Evolutionary conservation across 208 protist genomes (phyloP).

Genomic region (Phytomonas sp.): DNA sequence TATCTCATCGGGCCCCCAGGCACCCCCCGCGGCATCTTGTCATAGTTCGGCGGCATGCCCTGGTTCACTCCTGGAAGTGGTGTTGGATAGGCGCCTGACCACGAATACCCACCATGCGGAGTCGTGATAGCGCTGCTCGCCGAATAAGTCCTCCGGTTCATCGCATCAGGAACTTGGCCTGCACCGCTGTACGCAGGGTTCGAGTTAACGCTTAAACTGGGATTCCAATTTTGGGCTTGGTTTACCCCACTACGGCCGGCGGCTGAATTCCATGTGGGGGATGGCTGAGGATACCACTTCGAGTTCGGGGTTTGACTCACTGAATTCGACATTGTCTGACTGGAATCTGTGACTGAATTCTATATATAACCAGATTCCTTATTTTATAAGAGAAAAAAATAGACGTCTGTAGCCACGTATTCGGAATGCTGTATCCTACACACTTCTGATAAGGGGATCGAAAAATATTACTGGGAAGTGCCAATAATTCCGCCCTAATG

Average conservation of each 20-base stretch:
- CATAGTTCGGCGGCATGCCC: neutral
- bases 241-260: neutral
- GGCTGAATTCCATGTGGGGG: neutral
- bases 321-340: neutral
- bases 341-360: neutral
- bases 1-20: conserved; percentile 5
- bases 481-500: neutral
- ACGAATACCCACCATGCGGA: conserved; percentile 1
- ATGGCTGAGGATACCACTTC: neutral
- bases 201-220: neutral
- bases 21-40: neutral
- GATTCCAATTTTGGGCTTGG: neutral
- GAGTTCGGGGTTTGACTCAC: neutral
- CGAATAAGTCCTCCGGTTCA: neutral
- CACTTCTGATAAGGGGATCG: neutral
- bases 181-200: neutral
- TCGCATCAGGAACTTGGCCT: neutral
- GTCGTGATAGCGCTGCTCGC: neutral
- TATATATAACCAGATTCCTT: neutral
- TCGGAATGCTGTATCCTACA: neutral
- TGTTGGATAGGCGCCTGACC: neutral
- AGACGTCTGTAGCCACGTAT: neutral
- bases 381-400: neutral
- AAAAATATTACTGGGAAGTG: neutral
- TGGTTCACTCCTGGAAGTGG: neutral